phyloP scores from a whole-genome alignment of 495 filamentous ascomycete species.

The Margaritispora aquatica region DNA sequence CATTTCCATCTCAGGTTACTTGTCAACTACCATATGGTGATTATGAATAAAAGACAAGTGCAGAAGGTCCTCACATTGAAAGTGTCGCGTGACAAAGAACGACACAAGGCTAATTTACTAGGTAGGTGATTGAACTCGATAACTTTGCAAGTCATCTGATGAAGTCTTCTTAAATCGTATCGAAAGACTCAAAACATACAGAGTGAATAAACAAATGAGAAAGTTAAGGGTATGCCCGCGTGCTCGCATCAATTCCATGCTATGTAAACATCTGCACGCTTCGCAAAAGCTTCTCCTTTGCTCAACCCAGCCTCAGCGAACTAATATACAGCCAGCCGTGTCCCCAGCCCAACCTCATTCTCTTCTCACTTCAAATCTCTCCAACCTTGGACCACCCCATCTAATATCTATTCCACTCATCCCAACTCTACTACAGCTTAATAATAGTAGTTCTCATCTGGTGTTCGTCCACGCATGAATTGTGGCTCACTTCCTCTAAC shows the following conservation, averaged over 20 bases:
- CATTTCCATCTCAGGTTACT: no score
- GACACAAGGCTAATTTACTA: no score
- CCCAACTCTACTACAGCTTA: constrained; percentile 20
- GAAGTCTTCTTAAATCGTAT: no score
- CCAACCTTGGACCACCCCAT: no score
- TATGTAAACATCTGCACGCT: background rate
- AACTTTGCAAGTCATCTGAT: no score
- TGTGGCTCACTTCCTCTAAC: constrained; percentile 83
- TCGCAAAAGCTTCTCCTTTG: background rate
- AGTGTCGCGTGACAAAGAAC: no score
- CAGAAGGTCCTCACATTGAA: no score
- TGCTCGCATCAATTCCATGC: background rate
- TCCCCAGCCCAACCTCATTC: background rate
- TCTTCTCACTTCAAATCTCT: no score
- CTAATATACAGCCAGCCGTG: background rate
- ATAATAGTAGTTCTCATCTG: constrained; percentile 95
- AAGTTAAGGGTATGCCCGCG: background rate
- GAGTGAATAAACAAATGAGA: background rate
- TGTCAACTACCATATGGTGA: no score
- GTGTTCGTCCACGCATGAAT: constrained; percentile 82
- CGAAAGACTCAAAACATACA: no score
- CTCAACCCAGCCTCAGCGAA: background rate
- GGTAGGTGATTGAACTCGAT: no score
- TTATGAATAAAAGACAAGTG: no score
- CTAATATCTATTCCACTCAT: background rate